These are phyloP conservation scores for Cryomyces antarcticus DNA, from an alignment of 495 filamentous ascomycete genomes.

Conservation along the genomic window DNA sequence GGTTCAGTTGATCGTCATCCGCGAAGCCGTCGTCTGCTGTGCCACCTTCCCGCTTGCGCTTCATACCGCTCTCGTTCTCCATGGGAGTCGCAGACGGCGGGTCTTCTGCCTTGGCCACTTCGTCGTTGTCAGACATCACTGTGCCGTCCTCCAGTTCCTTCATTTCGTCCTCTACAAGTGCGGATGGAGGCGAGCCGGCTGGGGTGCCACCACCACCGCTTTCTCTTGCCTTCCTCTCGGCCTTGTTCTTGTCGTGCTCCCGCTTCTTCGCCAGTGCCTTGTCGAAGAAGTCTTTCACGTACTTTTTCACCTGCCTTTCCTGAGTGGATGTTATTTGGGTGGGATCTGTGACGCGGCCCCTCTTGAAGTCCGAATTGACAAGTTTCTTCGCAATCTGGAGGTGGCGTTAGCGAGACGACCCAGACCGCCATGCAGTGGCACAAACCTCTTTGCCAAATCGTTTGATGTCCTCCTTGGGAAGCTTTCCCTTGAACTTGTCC, in stretches of 20 bases:
- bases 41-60: conserved; percentile 38
- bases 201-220: conserved; percentile 8
- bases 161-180: neutral
- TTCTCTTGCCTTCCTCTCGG: conserved; percentile 21
- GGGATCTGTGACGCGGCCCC: conserved; percentile 62
- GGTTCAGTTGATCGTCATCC: conserved; percentile 10
- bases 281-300: conserved; percentile 67
- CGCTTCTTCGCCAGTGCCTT: conserved; percentile 59
- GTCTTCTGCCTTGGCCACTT: conserved; percentile 17
- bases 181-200: conserved; percentile 7
- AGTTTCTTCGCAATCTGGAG: conserved; percentile 55
- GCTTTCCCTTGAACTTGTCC: conserved; percentile 64
- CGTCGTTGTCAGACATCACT: conserved; percentile 19
- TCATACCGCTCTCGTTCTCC: conserved; percentile 19
- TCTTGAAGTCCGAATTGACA: conserved; percentile 75
- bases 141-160: conserved; percentile 8
- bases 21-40: conserved; percentile 13
- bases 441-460: conserved; percentile 64
- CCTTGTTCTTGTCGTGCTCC: conserved; percentile 44
- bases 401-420: neutral
- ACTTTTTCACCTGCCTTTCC: conserved; percentile 59
- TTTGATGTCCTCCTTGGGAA: conserved; percentile 76
- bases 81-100: conserved; percentile 7
- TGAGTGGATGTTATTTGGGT: conserved; percentile 61
- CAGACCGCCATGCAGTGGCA: neutral